A percentile compares a stretch with the other conserved stretches of the same genome.
These are phyloP conservation scores for Pseudogymnoascus destructans DNA, from an alignment of 2,329 filamentous ascomycete species.

Conservation along the genomic window DNA sequence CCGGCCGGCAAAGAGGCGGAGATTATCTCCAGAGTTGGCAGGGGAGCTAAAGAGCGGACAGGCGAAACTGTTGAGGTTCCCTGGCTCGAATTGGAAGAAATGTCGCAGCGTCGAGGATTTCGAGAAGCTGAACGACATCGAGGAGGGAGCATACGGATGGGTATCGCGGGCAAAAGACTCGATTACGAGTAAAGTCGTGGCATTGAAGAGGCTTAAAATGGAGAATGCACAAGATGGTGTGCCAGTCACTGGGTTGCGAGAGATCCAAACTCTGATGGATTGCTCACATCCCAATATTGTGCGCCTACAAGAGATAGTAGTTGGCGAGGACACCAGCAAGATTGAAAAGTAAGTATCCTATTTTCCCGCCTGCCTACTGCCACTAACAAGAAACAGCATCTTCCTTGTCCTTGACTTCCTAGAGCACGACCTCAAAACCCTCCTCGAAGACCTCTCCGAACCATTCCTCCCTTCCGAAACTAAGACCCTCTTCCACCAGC, in stretches of 20 bases:
- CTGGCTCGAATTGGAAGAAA: slow-evolving; percentile 50
- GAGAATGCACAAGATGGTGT: slow-evolving; percentile 61
- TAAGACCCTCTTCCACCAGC: slow-evolving; percentile 78
- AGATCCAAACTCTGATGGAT: slow-evolving; percentile 82
- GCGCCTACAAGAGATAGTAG: slow-evolving; percentile 66
- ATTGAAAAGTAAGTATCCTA: slow-evolving; percentile 37
- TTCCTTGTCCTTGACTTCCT: slow-evolving; percentile 95
- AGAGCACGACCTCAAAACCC: slow-evolving; percentile 88
- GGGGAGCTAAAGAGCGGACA: slow-evolving; percentile 27
- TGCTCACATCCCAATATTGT: slow-evolving; percentile 77
- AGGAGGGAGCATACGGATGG: slow-evolving; percentile 93
- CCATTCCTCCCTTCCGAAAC: slow-evolving; percentile 86
- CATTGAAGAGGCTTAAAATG: slow-evolving; percentile 87
- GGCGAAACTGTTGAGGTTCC: slow-evolving; percentile 57
- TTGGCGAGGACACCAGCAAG: slow-evolving; percentile 46
- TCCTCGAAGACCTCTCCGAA: slow-evolving; percentile 88
- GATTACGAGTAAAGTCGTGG: slow-evolving; percentile 66
- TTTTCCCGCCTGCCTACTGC: slow-evolving; percentile 11
- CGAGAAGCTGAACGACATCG: slow-evolving; percentile 89
- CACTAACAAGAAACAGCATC: slow-evolving; percentile 41
- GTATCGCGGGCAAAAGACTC: slow-evolving; percentile 73
- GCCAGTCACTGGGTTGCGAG: slow-evolving; percentile 80
- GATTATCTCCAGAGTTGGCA: slow-evolving; percentile 28
- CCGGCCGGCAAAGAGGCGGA: slow-evolving; percentile 51
- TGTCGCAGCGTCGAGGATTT: slow-evolving; percentile 76